Conservation (phyloP, 805 yeast species). For the Debaryomyces tyrocola region DNA sequence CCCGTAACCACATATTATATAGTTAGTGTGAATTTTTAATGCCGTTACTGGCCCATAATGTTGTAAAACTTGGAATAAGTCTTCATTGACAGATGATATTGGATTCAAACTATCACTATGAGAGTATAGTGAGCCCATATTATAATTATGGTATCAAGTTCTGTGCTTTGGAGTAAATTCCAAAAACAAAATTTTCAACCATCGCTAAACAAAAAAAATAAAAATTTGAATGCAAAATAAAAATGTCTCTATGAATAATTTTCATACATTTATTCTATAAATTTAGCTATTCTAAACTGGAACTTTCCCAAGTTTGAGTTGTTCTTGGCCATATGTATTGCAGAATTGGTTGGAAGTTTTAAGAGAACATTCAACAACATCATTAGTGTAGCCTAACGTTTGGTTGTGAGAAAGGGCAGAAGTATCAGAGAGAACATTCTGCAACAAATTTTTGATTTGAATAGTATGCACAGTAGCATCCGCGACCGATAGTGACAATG, state of each 20-base stretch:
- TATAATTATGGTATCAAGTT: background rate
- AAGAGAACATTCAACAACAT: constrained; percentile 1
- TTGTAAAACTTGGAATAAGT: constrained; percentile 12
- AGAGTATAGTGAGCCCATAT: background rate
- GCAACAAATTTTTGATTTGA: constrained; percentile 30
- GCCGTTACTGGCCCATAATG: constrained; percentile 76
- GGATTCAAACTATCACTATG: constrained; percentile 1
- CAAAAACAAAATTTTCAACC: constrained; percentile 5
- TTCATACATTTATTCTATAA: background rate
- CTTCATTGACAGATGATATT: constrained; percentile 11
- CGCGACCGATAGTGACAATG: constrained; percentile 34
- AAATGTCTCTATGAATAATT: too few relatives aligned
- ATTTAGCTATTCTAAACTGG: background rate
- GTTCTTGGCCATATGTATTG: constrained; percentile 2
- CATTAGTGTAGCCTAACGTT: background rate
- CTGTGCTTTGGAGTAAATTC: background rate
- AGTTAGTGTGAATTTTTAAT: constrained; percentile 43
- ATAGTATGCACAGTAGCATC: constrained; percentile 35
- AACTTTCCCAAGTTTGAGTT: background rate
- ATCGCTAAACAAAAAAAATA: background rate
- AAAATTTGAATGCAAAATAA: too few relatives aligned
- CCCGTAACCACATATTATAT: constrained; percentile 66
- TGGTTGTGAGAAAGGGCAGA: background rate
- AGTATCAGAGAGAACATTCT: background rate
- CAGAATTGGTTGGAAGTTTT: constrained; percentile 5